A percentile compares a stretch with the other conserved stretches of the same genome.
phyloP scores from a whole-genome alignment of 2,329 filamentous ascomycete species.

The Fusarium sp. region DNA sequence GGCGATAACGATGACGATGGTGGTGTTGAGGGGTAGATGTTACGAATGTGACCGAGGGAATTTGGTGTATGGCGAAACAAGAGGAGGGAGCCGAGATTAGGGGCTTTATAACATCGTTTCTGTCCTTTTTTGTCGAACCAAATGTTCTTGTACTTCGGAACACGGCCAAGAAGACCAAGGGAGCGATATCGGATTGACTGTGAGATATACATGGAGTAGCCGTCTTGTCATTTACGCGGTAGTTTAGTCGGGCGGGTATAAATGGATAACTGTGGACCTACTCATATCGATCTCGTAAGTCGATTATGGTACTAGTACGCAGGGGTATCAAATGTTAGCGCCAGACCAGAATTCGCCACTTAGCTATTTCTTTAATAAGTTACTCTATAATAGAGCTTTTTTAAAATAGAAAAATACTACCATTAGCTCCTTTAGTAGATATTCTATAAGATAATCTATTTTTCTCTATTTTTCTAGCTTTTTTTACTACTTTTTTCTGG shows the following conservation, averaged over 20 bases:
- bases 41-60: slow-evolving; percentile 8
- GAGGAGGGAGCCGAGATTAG: not conserved
- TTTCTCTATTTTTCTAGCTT: too few relatives aligned
- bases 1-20: not conserved
- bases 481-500: too few relatives aligned
- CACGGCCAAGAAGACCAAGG: not conserved
- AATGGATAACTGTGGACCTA: slow-evolving; percentile 41
- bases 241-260: slow-evolving; percentile 1
- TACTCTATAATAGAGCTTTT: too few relatives aligned
- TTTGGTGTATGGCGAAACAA: not conserved
- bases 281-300: not conserved
- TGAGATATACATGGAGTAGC: slow-evolving; percentile 27
- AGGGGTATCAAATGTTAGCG: too few relatives aligned
- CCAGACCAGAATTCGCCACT: too few relatives aligned
- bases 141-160: not conserved
- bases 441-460: too few relatives aligned
- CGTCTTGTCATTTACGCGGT: not conserved
- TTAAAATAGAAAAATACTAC: too few relatives aligned
- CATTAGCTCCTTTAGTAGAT: too few relatives aligned
- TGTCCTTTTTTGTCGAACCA: not conserved
- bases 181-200: slow-evolving; percentile 41
- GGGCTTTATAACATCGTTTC: not conserved
- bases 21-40: slow-evolving; percentile 16
- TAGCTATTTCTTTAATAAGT: too few relatives aligned
- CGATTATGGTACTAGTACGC: not conserved